Evolutionary conservation across 768 basidiomycete genomes (phyloP).

Genomic region (Leccinum imitatum): DNA sequence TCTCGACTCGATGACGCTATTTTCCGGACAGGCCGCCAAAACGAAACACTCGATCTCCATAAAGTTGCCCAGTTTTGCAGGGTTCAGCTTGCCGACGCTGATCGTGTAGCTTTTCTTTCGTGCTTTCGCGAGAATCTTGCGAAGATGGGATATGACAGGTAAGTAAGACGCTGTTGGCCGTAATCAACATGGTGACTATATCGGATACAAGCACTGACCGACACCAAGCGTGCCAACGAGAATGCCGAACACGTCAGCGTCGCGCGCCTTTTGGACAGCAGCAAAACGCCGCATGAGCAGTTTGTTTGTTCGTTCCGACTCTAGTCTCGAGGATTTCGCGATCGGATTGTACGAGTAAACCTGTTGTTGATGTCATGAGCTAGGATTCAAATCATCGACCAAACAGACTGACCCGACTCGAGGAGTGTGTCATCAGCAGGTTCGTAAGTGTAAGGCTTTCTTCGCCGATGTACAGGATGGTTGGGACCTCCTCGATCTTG

Average conservation of each 20-base stretch:
- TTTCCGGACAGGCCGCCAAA: constrained; percentile 92
- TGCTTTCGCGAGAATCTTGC: constrained; percentile 58
- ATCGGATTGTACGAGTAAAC: constrained; percentile 76
- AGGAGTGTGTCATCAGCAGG: constrained; percentile 78
- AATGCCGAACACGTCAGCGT: constrained; percentile 93
- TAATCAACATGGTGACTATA: background rate
- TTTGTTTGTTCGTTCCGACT: constrained; percentile 71
- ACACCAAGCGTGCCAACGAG: constrained; percentile 93
- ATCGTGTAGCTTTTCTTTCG: constrained; percentile 94
- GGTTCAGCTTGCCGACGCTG: constrained; percentile 92
- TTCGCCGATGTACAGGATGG: constrained; percentile 66
- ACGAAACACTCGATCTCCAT: constrained; percentile 96
- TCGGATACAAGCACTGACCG: constrained; percentile 42
- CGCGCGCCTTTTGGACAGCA: constrained; percentile 80
- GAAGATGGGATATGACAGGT: constrained; percentile 80
- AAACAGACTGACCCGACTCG: constrained; percentile 48
- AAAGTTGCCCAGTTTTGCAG: constrained; percentile 94
- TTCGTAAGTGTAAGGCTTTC: constrained; percentile 84
- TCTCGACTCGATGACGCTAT: constrained; percentile 76
- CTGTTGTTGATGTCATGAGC: constrained; percentile 37
- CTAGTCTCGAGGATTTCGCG: constrained; percentile 44
- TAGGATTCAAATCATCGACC: background rate
- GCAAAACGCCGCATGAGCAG: constrained; percentile 90
- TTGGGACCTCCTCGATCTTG: background rate
- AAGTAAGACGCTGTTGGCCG: constrained; percentile 69